These are phyloP conservation scores for Rhododendron griersonianum DNA, from an alignment of 148 eudicot genomes.

Conservation along the genomic window DNA sequence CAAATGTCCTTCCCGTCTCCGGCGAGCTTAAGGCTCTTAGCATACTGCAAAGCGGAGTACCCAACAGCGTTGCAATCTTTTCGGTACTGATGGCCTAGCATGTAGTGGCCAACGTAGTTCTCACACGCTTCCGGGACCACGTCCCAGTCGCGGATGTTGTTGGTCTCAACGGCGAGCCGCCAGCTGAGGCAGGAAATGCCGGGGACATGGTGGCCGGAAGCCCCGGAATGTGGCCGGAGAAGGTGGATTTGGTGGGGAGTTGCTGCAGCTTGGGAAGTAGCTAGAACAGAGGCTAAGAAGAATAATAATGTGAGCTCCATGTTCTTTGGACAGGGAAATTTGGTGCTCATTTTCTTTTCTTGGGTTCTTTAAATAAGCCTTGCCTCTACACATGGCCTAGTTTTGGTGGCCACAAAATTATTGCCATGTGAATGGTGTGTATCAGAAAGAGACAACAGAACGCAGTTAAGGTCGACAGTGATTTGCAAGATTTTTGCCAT, in stretches of 20 bases:
- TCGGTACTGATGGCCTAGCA: constrained; percentile 49
- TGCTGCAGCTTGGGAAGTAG: constrained; percentile 7
- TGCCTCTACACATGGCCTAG: background rate
- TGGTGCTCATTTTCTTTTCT: background rate
- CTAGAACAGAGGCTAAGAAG: background rate
- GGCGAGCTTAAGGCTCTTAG: background rate
- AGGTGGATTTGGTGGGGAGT: constrained; percentile 26
- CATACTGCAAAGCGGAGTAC: constrained; percentile 19
- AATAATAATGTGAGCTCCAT: background rate
- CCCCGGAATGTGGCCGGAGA: constrained; percentile 35
- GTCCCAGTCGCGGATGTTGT: constrained; percentile 45
- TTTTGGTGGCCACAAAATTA: background rate
- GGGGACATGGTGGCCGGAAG: constrained; percentile 21
- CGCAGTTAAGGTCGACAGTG: background rate
- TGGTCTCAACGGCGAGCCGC: constrained; percentile 46
- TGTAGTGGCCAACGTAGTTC: constrained; percentile 50
- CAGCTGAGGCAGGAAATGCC: constrained; percentile 52
- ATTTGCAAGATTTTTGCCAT: background rate
- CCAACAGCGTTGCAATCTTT: constrained; percentile 32
- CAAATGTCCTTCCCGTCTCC: constrained; percentile 9
- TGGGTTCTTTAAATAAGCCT: background rate
- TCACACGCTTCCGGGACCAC: constrained; percentile 37
- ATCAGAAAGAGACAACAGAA: background rate
- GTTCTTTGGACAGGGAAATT: background rate
- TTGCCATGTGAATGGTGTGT: background rate